These are phyloP conservation scores for Pythium periplocum DNA, from an alignment of 352 stramenopile genomes.

Conservation along the genomic window DNA sequence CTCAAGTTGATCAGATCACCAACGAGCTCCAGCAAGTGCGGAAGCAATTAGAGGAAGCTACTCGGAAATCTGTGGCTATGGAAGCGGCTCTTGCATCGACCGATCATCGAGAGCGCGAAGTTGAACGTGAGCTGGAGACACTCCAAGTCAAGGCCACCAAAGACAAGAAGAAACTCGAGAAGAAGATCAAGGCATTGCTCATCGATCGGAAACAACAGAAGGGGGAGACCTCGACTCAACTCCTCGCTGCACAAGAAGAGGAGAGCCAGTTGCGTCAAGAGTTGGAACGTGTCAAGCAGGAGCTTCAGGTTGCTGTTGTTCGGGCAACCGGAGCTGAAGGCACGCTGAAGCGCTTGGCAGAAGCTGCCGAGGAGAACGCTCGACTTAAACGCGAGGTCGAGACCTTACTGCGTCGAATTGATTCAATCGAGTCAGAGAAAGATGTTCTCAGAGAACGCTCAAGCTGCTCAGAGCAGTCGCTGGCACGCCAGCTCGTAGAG, in stretches of 20 bases:
- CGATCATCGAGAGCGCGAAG: background rate
- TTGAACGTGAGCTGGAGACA: conserved; percentile 4
- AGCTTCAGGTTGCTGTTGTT: too few relatives aligned
- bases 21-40: too few relatives aligned
- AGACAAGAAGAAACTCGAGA: conserved; percentile 50
- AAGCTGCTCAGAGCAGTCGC: conserved; percentile 28
- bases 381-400: too few relatives aligned
- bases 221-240: conserved; percentile 1
- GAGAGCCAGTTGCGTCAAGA: conserved; percentile 11
- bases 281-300: conserved; percentile 12
- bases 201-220: conserved; percentile 22
- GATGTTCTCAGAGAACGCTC: conserved; percentile 13
- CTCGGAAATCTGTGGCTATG: too few relatives aligned
- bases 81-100: background rate
- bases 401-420: background rate
- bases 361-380: too few relatives aligned
- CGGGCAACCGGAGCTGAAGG: too few relatives aligned
- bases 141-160: conserved; percentile 11
- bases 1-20: too few relatives aligned
- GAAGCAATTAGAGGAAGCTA: too few relatives aligned
- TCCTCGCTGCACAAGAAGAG: background rate
- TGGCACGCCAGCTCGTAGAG: conserved; percentile 24
- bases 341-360: too few relatives aligned
- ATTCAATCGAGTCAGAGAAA: conserved; percentile 8
- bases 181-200: conserved; percentile 36